Base-by-base conservation (phyloP, 768 basidiomycete genomes). In the Galerina sulciceps region DNA sequence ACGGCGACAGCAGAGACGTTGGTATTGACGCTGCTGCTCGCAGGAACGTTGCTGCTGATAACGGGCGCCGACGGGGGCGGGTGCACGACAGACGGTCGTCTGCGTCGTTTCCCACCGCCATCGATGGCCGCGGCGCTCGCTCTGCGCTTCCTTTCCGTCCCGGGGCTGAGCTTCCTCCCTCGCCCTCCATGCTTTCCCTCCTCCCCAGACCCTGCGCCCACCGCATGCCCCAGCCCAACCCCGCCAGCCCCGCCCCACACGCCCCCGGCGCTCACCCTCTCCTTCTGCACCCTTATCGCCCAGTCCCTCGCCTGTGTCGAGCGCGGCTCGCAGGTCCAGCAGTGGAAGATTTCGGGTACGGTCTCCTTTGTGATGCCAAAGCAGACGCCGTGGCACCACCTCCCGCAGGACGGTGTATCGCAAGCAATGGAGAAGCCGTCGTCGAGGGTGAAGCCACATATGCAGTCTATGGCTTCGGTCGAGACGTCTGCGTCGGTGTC, bases 361-460 rank as follows among this genome's bases (percentile, higher is more conserved):
- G 65, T 68, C 6, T 78, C 81, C 53, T 81, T 73, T n/a, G 78
- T 74, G 59, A 90, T 87, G 45, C 77, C 82, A 64, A 89, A 90
- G 74, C 94, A 94, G 4, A 84, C 86, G 8, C 84, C 87, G 74
- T 95, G 93, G 64, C 88, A 89, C 92, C 93, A 94, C 38, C 88
- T 82, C 18, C 81, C 82, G 68, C 93, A 95, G 51, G 77, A 31
- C 26, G 26, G 26, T 8, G 26, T 71, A 71, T 94, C 93, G 73
- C 93, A 95, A 10, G 89, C 90, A 60, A 94, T 90, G 10, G 87
- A 89, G 71, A 90, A 91, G 17, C 92, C 92, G 70, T 93, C 91
- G 72, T 93, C 93, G 66, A 85, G 81, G 47, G 79, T 74, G 60
- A 83, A 83, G 6, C 85, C 85, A 71, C 92, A 94, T 57, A 92